These are phyloP conservation scores for Vigna hirtella DNA, from an alignment of 306 rosid genomes.

Conservation along the genomic window DNA sequence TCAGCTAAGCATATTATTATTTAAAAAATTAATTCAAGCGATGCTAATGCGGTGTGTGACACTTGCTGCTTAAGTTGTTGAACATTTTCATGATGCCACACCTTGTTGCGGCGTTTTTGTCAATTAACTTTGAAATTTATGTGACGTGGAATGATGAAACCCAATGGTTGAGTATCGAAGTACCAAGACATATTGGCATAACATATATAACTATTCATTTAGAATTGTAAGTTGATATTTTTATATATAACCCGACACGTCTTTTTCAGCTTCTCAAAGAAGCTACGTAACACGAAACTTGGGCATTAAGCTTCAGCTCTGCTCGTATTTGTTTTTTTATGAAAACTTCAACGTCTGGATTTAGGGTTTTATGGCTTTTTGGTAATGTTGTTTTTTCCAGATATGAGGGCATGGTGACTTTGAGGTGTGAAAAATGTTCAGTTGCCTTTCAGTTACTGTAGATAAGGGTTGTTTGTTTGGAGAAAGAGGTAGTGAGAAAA, in stretches of 20 bases:
- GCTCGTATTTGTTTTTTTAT: constrained; percentile 33
- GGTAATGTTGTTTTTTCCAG: constrained; percentile 21
- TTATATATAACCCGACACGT: constrained; percentile 54
- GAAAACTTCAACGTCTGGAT: constrained; percentile 45
- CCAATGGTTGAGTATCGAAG: constrained; percentile 22
- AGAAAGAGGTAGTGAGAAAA: constrained; percentile 32
- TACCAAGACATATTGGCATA: constrained; percentile 8
- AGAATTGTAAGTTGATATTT: constrained; percentile 13
- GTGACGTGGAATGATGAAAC: constrained; percentile 4
- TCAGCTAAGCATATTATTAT: constrained; percentile 15
- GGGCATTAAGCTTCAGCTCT: constrained; percentile 49
- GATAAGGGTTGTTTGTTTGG: constrained; percentile 27
- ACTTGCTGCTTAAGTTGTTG: constrained; percentile 28
- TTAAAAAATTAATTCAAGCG: background rate
- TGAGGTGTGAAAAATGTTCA: background rate
- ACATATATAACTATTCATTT: constrained; percentile 10
- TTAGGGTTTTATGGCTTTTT: constrained; percentile 49
- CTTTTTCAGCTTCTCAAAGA: constrained; percentile 56
- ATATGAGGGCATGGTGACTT: constrained; percentile 2
- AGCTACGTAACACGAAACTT: constrained; percentile 71
- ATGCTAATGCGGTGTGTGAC: background rate
- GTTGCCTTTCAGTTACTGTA: constrained; percentile 13
- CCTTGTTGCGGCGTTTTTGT: constrained; percentile 27
- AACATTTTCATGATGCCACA: constrained; percentile 15
- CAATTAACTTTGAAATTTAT: constrained; percentile 20